Conservation (phyloP, 352 stramenopile species). For the Phytopythium mirpurense region DNA sequence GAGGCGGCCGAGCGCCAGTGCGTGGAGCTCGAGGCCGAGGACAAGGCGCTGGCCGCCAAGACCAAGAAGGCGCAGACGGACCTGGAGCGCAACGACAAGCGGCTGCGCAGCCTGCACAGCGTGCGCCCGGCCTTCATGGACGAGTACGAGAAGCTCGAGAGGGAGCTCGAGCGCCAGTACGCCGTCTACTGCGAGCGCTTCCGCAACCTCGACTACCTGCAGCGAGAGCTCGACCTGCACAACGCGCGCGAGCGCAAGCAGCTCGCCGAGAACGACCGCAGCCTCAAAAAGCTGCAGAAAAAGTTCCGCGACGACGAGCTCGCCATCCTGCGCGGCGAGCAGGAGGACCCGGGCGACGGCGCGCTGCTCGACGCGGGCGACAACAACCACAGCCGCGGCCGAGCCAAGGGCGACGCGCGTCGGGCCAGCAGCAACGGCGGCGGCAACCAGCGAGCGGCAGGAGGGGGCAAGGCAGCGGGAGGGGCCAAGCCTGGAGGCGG, state of each 20-base stretch:
- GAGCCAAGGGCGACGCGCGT: conserved; percentile 10
- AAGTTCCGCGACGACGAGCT: conserved; percentile 91
- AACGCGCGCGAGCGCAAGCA: conserved; percentile 85
- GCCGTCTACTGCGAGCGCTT: conserved; percentile 92
- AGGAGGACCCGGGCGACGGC: conserved; percentile 74
- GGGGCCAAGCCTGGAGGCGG: conserved; percentile 9
- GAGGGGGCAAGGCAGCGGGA: conserved; percentile 15
- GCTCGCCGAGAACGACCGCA: conserved; percentile 82
- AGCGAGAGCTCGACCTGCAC: conserved; percentile 91
- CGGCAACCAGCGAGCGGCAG: conserved; percentile 34
- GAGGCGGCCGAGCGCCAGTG: conserved; percentile 85
- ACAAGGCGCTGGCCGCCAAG: conserved; percentile 88
- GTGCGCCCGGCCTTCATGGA: conserved; percentile 96
- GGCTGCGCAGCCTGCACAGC: conserved; percentile 89
- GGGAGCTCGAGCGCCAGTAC: conserved; percentile 95
- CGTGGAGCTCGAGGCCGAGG: conserved; percentile 90
- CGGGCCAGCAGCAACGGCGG: conserved; percentile 35
- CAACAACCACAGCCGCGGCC: conserved; percentile 31
- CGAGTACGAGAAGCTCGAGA: conserved; percentile 97
- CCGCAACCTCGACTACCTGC: conserved; percentile 96
- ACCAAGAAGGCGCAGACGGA: conserved; percentile 95
- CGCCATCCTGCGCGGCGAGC: conserved; percentile 80
- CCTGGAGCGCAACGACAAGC: conserved; percentile 93
- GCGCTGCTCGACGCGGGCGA: conserved; percentile 40
- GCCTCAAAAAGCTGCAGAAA: conserved; percentile 91